These are phyloP conservation scores for Barbatosphaeria neglecta DNA, from an alignment of 495 filamentous ascomycete species.

Conservation along the genomic window DNA sequence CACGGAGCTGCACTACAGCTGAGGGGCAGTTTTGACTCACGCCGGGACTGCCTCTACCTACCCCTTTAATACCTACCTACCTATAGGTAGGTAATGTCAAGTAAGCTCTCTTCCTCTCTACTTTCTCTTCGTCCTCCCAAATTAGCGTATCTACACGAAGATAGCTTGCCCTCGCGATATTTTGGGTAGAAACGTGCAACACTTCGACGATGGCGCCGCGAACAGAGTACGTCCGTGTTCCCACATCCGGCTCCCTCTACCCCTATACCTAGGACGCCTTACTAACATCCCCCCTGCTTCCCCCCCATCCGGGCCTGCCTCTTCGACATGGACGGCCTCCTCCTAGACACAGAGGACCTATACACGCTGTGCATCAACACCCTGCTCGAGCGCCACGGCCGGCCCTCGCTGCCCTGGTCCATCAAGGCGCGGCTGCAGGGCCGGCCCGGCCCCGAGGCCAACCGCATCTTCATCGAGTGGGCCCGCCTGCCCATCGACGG, in stretches of 20 bases:
- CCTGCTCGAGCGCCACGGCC: constrained; percentile 62
- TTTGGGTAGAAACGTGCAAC: not conserved
- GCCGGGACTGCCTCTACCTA: too few relatives aligned
- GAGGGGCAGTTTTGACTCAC: too few relatives aligned
- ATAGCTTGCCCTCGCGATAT: too few relatives aligned
- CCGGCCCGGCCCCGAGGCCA: constrained; percentile 62
- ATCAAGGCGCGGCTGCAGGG: constrained; percentile 94
- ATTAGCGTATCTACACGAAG: too few relatives aligned
- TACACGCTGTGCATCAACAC: constrained; percentile 78
- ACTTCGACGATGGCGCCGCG: constrained; percentile 22
- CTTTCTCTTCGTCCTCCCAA: too few relatives aligned
- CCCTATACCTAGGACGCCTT: not conserved
- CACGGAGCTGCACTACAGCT: too few relatives aligned
- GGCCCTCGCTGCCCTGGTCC: constrained; percentile 69
- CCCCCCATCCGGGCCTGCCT: constrained; percentile 83
- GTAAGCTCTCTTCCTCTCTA: too few relatives aligned
- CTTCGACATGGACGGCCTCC: constrained; percentile 97
- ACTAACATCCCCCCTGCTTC: constrained; percentile 30
- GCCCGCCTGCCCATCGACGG: constrained; percentile 69
- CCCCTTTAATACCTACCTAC: too few relatives aligned
- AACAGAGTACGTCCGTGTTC: constrained; percentile 24
- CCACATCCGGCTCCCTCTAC: constrained; percentile 4
- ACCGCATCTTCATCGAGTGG: constrained; percentile 51
- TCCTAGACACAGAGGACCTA: constrained; percentile 87
- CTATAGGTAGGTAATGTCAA: too few relatives aligned